Conservation (phyloP, 2,329 filamentous ascomycete species). For the Eutypa lata region DNA sequence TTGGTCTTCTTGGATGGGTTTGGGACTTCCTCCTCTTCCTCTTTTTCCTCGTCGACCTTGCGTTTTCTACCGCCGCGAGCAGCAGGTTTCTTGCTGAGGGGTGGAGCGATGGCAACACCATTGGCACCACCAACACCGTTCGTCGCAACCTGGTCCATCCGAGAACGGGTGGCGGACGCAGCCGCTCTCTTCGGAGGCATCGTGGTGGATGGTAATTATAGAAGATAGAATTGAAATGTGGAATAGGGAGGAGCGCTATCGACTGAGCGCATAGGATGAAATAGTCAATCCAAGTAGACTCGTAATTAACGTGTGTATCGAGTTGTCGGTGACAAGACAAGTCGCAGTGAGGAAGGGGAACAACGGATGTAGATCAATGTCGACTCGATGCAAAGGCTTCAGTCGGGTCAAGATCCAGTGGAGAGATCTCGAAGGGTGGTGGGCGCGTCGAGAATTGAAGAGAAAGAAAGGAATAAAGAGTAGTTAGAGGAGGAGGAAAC, state of each 20-base stretch:
- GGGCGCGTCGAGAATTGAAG: not conserved
- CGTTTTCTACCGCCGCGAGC: slow-evolving; percentile 11
- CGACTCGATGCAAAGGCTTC: too few relatives aligned
- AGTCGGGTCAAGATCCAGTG: not conserved
- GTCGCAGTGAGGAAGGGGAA: too few relatives aligned
- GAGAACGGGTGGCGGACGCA: not conserved
- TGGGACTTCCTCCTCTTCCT: not conserved
- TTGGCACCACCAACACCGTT: not conserved
- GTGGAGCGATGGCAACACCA: slow-evolving; percentile 7
- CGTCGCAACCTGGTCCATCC: too few relatives aligned
- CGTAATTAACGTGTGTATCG: too few relatives aligned
- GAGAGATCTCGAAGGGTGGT: not conserved
- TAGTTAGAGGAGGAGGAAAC: not conserved
- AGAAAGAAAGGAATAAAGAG: not conserved
- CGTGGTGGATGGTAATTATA: not conserved
- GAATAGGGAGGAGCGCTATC: not conserved
- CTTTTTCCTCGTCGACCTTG: slow-evolving; percentile 8
- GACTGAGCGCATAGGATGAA: not conserved
- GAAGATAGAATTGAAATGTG: not conserved
- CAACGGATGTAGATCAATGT: too few relatives aligned
- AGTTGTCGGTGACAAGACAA: too few relatives aligned
- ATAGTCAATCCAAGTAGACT: too few relatives aligned
- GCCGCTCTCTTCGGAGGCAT: not conserved
- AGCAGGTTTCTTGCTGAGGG: not conserved
- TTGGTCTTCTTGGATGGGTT: slow-evolving; percentile 10